Evolutionary conservation across 148 eudicot species (phyloP).

Genomic region (Tetragonia tetragonoides): DNA sequence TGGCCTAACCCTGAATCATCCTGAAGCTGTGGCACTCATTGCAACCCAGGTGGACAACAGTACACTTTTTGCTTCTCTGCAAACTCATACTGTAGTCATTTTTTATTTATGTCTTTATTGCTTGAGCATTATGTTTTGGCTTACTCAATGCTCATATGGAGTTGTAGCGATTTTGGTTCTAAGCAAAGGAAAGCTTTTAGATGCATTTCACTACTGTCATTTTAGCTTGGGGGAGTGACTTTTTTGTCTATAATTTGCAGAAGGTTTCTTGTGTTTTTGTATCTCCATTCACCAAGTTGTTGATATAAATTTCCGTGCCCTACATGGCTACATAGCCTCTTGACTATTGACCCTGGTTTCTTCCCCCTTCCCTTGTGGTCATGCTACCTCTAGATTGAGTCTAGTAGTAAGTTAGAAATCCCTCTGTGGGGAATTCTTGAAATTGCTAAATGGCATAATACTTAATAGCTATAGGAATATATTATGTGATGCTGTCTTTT

Average conservation of each 20-base stretch:
- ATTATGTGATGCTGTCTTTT: not conserved
- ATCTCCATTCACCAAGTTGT: not conserved
- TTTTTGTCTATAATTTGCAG: not conserved
- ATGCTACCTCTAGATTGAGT: not conserved
- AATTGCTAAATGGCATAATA: not conserved
- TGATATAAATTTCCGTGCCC: not conserved
- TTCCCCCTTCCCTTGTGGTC: not conserved
- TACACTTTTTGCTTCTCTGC: not conserved
- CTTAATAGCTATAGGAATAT: not conserved
- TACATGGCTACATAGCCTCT: not conserved
- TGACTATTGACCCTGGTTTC: not conserved
- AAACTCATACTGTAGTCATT: not conserved
- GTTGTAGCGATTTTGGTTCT: no score
- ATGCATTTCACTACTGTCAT: no score
- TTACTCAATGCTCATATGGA: not conserved
- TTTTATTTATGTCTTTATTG: not conserved
- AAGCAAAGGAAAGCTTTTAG: no score
- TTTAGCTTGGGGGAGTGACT: not conserved
- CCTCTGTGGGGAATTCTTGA: not conserved
- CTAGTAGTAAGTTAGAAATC: not conserved
- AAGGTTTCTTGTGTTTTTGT: not conserved
- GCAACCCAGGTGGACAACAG: conserved; percentile 77
- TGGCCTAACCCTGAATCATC: conserved; percentile 73
- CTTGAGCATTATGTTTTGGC: not conserved
- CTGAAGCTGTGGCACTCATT: conserved; percentile 88